A percentile compares a stretch with the other conserved stretches of the same genome.
Conservation (phyloP, 257 asterid genomes). For the Coffea canephora region DNA sequence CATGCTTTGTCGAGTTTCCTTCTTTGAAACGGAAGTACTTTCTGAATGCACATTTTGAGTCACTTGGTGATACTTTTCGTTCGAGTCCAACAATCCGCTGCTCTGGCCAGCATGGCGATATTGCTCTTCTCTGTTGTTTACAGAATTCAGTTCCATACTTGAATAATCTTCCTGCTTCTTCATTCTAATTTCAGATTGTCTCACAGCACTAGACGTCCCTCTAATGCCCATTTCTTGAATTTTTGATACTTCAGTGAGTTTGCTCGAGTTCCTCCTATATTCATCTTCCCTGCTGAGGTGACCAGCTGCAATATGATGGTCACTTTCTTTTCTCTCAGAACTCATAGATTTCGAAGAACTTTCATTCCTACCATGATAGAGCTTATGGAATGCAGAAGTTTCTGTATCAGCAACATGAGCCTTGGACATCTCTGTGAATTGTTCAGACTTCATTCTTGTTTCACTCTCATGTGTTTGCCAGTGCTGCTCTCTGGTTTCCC, state of each 20-base stretch:
- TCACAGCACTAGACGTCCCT: conserved; percentile 38
- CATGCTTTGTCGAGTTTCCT: conserved; percentile 35
- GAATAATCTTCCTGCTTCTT: conserved; percentile 42
- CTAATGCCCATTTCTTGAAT: conserved; percentile 46
- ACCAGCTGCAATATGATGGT: conserved; percentile 31
- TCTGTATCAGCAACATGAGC: no score
- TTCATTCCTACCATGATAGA: no score
- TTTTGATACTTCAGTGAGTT: conserved; percentile 38
- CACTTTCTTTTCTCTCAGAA: no score
- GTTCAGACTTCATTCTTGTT: no score
- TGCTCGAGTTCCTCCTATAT: conserved; percentile 35
- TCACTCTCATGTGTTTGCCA: no score
- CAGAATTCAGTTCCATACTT: conserved; percentile 23
- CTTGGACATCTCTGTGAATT: no score
- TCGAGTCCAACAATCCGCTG: conserved; percentile 39
- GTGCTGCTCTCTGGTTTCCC: no score
- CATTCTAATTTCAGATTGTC: conserved; percentile 39
- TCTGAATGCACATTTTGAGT: conserved; percentile 21
- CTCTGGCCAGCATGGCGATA: conserved; percentile 35
- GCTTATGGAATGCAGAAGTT: no score
- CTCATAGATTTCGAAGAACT: no score
- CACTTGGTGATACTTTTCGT: conserved; percentile 40
- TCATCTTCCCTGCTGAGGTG: conserved; percentile 45
- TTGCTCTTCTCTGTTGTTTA: conserved; percentile 39
- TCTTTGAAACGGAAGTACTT: conserved; percentile 32